phyloP scores from a whole-genome alignment of 1,284 basidiomycete species.

The Stygiomarasmius scandens region DNA sequence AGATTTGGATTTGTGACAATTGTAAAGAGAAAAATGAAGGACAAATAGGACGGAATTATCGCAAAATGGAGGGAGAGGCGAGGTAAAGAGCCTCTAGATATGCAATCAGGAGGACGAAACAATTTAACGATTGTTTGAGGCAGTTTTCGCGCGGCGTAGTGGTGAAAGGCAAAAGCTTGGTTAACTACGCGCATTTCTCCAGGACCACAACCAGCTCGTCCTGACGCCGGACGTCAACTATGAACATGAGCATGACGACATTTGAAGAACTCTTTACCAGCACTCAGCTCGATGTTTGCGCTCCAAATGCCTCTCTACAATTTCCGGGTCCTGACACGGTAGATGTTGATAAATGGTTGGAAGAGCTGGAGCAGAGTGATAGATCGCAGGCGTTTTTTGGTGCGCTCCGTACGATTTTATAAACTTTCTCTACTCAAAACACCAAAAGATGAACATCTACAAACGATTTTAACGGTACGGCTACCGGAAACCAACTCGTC shows the following conservation, averaged over 20 bases:
- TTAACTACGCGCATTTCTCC: background rate
- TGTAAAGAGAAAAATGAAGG: too few relatives aligned
- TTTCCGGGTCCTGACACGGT: slow-evolving; percentile 49
- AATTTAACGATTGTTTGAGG: too few relatives aligned
- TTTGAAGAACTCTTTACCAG: slow-evolving; percentile 71
- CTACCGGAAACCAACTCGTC: slow-evolving; percentile 43
- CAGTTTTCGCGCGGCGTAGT: too few relatives aligned
- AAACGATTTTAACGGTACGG: slow-evolving; percentile 61
- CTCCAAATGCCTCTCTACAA: slow-evolving; percentile 66
- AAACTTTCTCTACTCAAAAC: slow-evolving; percentile 9
- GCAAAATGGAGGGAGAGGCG: too few relatives aligned
- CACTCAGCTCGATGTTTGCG: slow-evolving; percentile 61
- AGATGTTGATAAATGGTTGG: slow-evolving; percentile 58
- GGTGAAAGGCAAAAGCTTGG: too few relatives aligned
- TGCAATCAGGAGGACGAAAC: too few relatives aligned
- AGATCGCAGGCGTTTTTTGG: slow-evolving; percentile 76
- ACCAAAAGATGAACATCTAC: slow-evolving; percentile 73
- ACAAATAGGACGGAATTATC: too few relatives aligned
- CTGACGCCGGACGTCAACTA: background rate
- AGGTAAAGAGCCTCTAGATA: too few relatives aligned
- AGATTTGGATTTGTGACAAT: too few relatives aligned
- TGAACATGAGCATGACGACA: slow-evolving; percentile 6
- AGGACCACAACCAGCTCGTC: background rate
- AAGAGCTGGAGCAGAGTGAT: slow-evolving; percentile 41
- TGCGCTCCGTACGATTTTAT: slow-evolving; percentile 37